These are phyloP conservation scores for Clavariopsis aquatica DNA, from an alignment of 495 filamentous ascomycete genomes.

Conservation along the genomic window DNA sequence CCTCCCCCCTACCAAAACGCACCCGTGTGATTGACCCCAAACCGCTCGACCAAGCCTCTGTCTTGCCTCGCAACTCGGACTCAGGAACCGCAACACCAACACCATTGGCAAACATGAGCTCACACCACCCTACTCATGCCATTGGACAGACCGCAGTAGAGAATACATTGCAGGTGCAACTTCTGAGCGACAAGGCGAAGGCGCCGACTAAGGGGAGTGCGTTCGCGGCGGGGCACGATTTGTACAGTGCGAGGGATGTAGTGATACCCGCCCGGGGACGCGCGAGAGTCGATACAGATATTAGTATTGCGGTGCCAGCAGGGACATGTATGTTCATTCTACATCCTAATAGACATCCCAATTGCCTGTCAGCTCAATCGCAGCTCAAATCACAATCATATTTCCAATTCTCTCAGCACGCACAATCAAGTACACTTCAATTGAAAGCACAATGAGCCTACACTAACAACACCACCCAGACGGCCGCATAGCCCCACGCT, in stretches of 20 bases:
- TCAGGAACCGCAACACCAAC: constrained; percentile 38
- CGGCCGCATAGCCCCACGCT: constrained; percentile 87
- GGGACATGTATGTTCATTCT: constrained; percentile 71
- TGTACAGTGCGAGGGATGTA: constrained; percentile 73
- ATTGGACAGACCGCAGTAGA: constrained; percentile 35
- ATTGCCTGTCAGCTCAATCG: not conserved
- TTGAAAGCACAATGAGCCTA: too few relatives aligned
- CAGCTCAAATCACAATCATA: too few relatives aligned
- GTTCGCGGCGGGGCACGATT: constrained; percentile 90
- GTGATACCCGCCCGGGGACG: constrained; percentile 79
- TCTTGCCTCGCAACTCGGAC: constrained; percentile 23
- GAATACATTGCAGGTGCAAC: constrained; percentile 78
- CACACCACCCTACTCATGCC: constrained; percentile 36
- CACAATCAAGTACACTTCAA: too few relatives aligned
- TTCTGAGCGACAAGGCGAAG: constrained; percentile 69
- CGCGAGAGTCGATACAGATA: constrained; percentile 83
- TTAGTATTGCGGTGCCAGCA: constrained; percentile 82
- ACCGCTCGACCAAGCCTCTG: constrained; percentile 5
- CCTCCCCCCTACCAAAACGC: constrained; percentile 65
- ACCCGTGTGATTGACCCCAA: constrained; percentile 51
- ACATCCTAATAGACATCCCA: too few relatives aligned
- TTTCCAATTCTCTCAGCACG: too few relatives aligned
- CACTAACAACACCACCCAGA: constrained; percentile 60
- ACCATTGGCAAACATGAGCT: constrained; percentile 20
- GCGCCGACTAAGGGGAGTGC: constrained; percentile 85